Evolutionary conservation across 2,329 filamentous ascomycete species (phyloP), one percentile per base, ranked within the genome.

Genomic region (Fusarium agapanthi): DNA sequence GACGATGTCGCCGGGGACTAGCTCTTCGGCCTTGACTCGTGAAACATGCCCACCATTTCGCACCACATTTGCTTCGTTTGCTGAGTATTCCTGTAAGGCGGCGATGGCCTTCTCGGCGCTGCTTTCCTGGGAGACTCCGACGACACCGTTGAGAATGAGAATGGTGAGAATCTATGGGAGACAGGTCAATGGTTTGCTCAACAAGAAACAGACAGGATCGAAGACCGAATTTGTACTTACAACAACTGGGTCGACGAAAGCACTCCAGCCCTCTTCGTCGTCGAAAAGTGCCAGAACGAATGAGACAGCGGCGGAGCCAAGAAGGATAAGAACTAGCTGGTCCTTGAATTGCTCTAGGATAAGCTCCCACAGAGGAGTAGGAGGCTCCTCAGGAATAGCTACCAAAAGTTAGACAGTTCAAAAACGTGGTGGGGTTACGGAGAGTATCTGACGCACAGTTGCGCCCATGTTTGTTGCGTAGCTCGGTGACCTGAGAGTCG

Each of bases 261-360:
- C 96, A 72, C 95, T 95, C 95, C 95, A 98, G 77, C 95, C 96
- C 77, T 95, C 94, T 69, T 93, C 93, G 48, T 96, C 93, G 81
- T 99, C 96, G 76, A 99, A 95, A 18, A 99, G 88, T 32, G 96
- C 96, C 70, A 99, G 87, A 32, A 95, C 90, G 80, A 99, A 98
- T 5, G 96, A 98, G 40, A 99, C 92, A 26, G 92, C 94, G 16
- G 96, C 96, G 41, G 95, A 98, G 61, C 91, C 96, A 55, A 99
- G 89, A 28, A 99, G 88, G 77, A 99, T 99, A 60, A 99, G 89
- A 75, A 99, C 96, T 53, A 99, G 90, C 83, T 99, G 96, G 81
- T 99, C 96, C 84, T 99, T 98, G 88, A 99, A 99, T 83, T 99
- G 96, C 84, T 99, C 96, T 66, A 99, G 88, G 62, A 99, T 94